Base-by-base conservation (phyloP, 2,329 filamentous ascomycete genomes). In the Remersonia thermophila region DNA sequence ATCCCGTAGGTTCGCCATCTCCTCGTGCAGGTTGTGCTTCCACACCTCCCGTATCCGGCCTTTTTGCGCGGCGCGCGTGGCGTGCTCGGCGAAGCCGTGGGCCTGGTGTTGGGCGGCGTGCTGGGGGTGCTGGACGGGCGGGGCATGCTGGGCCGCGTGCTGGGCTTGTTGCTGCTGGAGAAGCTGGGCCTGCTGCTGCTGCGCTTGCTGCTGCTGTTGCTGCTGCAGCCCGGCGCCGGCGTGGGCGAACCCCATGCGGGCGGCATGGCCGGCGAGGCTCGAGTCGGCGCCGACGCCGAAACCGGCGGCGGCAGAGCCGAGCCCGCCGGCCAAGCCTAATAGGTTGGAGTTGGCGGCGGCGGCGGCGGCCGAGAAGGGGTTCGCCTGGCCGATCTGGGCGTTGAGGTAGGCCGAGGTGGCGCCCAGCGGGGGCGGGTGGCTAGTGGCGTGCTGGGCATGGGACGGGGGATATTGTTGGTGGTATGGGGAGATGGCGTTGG, bases 21-120 rank as follows among this genome's bases (percentile, higher is more conserved):
- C 91, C 54, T 93, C 82, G 17, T 83, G 74, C 44, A 96, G 62
- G 52, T 96, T 96, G 50, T 85, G 76, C 56, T 81, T 82, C 91
- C 91, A 98, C 27, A 98, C 91, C 52, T 98, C 89, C 46, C 87
- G 75, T 78, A 96, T 96, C 56, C 86, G 72, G 43, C 78, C 75
- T 52, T 85, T 84, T 42, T 73, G 68, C 8, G 39, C 56, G 3
- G 25, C 56, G 60, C 72, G 75, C 57, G 59, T 60, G 48, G 58
- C 70, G 54, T 72, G 65, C 37, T 71, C 64, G 38, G 63, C 57
- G 41, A 68, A 60, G n/a, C 64, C 61, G 42, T 54, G 50, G 4
- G 47, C 46, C 15, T 49, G 48, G 35, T 47, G 47, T 31, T 42
- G 45, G 26, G 47, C 45, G 10, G 40, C 38, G 17, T 46, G 43